These are phyloP conservation scores for Echria macrotheca DNA, from an alignment of 495 filamentous ascomycete genomes.

Conservation along the genomic window DNA sequence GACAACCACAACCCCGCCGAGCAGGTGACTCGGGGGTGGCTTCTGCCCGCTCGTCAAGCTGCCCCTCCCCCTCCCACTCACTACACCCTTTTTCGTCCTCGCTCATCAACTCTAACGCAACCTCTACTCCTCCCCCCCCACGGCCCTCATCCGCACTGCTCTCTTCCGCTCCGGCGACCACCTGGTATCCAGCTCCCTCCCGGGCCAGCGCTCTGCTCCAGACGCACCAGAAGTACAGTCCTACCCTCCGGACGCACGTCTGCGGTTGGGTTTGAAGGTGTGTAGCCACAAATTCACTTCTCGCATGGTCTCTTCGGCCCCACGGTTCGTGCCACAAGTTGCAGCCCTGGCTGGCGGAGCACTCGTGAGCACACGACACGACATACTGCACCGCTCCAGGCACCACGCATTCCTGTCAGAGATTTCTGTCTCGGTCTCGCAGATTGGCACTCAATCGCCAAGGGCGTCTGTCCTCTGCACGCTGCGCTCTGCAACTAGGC, in stretches of 20 bases:
- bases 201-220: too few relatives aligned
- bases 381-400: not conserved
- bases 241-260: too few relatives aligned
- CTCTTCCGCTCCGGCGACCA: too few relatives aligned
- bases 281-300: not conserved
- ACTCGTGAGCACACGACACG: conserved; percentile 9
- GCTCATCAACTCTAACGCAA: conserved; percentile 5
- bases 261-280: conserved; percentile 3
- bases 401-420: too few relatives aligned
- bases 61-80: too few relatives aligned
- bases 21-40: too few relatives aligned
- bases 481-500: not conserved
- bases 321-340: conserved; percentile 7
- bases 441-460: conserved; percentile 2
- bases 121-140: conserved; percentile 2
- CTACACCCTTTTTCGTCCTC: not conserved
- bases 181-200: too few relatives aligned
- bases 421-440: too few relatives aligned
- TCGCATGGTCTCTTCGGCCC: conserved; percentile 4
- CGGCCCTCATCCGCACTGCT: not conserved
- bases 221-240: too few relatives aligned
- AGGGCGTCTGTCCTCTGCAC: conserved; percentile 3
- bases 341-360: not conserved
- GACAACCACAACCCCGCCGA: too few relatives aligned
- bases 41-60: too few relatives aligned